Percentiles rank a stretch among this genome's conserved stretches.
Evolutionary conservation across 305 asterid genomes (phyloP).

Genomic region (Vinca major): DNA sequence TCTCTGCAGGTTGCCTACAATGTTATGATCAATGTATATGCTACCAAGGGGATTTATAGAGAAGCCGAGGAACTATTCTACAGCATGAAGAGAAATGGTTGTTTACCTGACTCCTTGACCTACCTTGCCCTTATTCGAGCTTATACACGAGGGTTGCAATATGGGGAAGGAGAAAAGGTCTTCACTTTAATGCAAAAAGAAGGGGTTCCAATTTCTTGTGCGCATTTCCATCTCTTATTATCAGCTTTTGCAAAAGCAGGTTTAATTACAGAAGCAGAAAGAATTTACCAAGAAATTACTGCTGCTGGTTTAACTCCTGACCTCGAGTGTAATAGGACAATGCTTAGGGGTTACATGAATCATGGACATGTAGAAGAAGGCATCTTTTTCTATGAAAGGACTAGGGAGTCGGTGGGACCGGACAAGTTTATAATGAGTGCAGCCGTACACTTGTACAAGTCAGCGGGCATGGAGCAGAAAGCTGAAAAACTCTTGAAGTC

Average conservation of each 20-base stretch:
- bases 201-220: constrained; percentile 49
- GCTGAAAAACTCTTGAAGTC: constrained; percentile 40
- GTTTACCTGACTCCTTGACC: constrained; percentile 49
- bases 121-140: constrained; percentile 65
- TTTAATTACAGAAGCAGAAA: constrained; percentile 45
- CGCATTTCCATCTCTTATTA: constrained; percentile 53
- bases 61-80: constrained; percentile 56
- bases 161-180: constrained; percentile 49
- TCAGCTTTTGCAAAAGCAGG: constrained; percentile 49
- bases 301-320: constrained; percentile 43
- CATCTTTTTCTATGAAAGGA: constrained; percentile 50
- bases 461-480: constrained; percentile 31
- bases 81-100: constrained; percentile 43
- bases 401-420: constrained; percentile 28
- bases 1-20: constrained; percentile 60
- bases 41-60: constrained; percentile 42
- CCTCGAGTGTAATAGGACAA: constrained; percentile 35
- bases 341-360: constrained; percentile 71
- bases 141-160: constrained; percentile 32
- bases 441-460: constrained; percentile 54
- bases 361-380: constrained; percentile 58
- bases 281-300: constrained; percentile 38
- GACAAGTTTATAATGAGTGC: constrained; percentile 70
- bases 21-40: constrained; percentile 54
- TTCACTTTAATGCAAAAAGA: constrained; percentile 50